Base-by-base conservation (phyloP, 2,329 filamentous ascomycete genomes). In the Sclerotinia sclerotiorum region DNA sequence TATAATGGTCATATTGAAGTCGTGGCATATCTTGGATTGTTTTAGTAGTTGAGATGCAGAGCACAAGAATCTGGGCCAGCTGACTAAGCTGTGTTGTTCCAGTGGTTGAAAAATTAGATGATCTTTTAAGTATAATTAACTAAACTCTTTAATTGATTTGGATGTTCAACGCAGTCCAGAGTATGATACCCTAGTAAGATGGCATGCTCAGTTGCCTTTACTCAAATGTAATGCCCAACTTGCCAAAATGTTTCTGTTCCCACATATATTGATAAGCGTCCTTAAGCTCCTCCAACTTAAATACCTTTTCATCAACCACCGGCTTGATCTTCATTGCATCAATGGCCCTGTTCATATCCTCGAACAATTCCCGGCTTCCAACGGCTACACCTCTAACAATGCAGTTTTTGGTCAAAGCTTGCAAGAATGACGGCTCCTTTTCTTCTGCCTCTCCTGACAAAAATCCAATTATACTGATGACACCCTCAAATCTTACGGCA, bases 281-380 rank as follows among this genome's bases (percentile, higher is more conserved):
- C 74, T 79, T 81, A 2, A 79, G 57, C 68, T 84, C 74, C 24
- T 83, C 82, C 46, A 85, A 72, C 15, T 70, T 76, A 69, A 85
- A 85, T 10, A 79, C 72, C 70, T 78, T 80, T 13, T 75, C 69
- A 74, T 85, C 83, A 44, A 86, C 74, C 2, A 85, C 79, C 2
- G 84, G 83, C 67, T 79, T 78, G 42, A 81, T 81, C 32, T 79
- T 77, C 5, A 82, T 80, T 60, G 78, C 81, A 71, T 85, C 83
- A 67, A 86, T 80, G 21, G 82, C 82, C 1, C 78, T 76, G 70
- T 80, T 81, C 78, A 86, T 83, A 13, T 84, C 83, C 75, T 85
- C 82, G 77, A 85, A 81, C 77, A 83, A 81, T 3, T 75, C 55
- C 21, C 82, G 76, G 72, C 70, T 83, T 5, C 84, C 84, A 8